phyloP scores from a whole-genome alignment of 2,329 filamentous ascomycete genomes.

The Fusarium sp. region DNA sequence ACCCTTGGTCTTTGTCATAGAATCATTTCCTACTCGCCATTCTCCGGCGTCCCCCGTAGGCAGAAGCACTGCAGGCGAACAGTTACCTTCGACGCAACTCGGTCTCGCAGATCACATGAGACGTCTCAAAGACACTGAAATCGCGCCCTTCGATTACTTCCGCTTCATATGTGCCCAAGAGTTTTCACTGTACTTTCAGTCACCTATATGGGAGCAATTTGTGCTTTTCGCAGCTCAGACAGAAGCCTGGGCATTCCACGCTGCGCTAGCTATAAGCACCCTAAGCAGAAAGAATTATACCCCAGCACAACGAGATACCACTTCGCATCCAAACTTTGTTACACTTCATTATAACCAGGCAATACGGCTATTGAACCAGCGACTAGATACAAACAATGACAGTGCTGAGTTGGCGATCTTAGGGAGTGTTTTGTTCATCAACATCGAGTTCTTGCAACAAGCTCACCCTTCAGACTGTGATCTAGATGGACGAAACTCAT shows the following conservation, averaged over 20 bases:
- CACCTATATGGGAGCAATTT: background rate
- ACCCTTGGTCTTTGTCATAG: background rate
- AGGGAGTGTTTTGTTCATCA: slow-evolving; percentile 17
- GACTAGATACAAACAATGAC: background rate
- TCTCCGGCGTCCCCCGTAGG: background rate
- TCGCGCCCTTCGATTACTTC: slow-evolving; percentile 9
- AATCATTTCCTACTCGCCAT: background rate
- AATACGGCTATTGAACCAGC: slow-evolving; percentile 3
- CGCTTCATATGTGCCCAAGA: slow-evolving; percentile 23
- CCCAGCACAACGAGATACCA: background rate
- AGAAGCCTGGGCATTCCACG: slow-evolving; percentile 13
- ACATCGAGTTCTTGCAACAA: slow-evolving; percentile 13
- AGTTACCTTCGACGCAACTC: background rate
- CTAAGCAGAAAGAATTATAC: slow-evolving; percentile 9
- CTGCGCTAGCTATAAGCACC: slow-evolving; percentile 10
- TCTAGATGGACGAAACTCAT: background rate
- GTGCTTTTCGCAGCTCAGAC: background rate
- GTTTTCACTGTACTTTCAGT: slow-evolving; percentile 15
- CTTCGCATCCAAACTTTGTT: background rate
- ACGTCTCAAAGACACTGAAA: background rate
- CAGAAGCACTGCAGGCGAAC: background rate
- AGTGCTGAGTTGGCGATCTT: slow-evolving; percentile 13
- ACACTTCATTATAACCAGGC: slow-evolving; percentile 14
- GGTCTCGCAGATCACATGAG: background rate
- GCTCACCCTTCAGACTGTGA: background rate